Base-by-base conservation (phyloP, 192 early-diverging fungal species). In the Coemansia sp. region DNA sequence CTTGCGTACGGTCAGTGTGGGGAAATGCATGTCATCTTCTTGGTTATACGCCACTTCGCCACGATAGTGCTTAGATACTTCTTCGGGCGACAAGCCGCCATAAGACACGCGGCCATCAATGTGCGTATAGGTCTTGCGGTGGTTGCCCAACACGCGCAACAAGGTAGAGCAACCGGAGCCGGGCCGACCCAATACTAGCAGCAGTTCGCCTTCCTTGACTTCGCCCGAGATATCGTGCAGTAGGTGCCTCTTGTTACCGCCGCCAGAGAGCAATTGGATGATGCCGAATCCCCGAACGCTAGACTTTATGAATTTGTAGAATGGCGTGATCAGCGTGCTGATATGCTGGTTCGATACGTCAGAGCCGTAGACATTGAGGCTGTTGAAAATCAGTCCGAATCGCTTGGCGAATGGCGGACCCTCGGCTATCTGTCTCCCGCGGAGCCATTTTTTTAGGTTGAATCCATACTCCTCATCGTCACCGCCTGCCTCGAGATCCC, bases 1-100 rank as follows among this genome's bases (percentile, higher is more conserved):
- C 77, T 92, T 86, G 46, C 86, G 85, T n/a, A 91, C 88, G 0
- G 91, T 89, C 64, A 94, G 57, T 16, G 90, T 88, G 8, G 91
- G 87, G 65, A 85, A 93, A 59, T 94, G 91, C 45, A 86, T 80
- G 59, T 92, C 91, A 65, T 90, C 89, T 20, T 83, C 81, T 23
- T 77, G 74, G 67, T 77, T 77, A 39, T 83, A 83, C 14, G 76
- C 81, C 10, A 83, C 70, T 18, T 83, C 87, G 21, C 88, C 89
- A 62, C 88, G 87, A 59, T 90, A 91, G 43, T 84, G 67, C 46
- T 82, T 78, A 4, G 64, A 59, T 65, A 94, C 84, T 36, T 85
- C 83, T 9, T 77, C 67, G 39, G 85, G 67, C 16, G 82, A 71
- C 56, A 94, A 83, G 6, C 89, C 91, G 18, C 88, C 89, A 56